These are phyloP conservation scores for Diaporthe helianthi DNA, from an alignment of 2,329 filamentous ascomycete species.

Conservation along the genomic window DNA sequence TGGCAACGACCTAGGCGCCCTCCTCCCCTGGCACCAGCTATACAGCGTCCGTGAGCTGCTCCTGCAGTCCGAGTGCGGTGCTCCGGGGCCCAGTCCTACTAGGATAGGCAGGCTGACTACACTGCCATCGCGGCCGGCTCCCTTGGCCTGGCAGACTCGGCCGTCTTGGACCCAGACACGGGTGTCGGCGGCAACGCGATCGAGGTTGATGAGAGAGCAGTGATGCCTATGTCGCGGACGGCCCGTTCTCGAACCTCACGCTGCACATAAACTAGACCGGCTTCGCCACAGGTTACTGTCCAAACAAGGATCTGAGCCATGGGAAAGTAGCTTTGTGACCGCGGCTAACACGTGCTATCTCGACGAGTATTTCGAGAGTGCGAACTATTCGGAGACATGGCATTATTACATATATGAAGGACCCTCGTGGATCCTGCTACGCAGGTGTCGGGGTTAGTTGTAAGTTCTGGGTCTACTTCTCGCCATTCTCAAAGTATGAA, in stretches of 20 bases:
- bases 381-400: slow-evolving; percentile 11
- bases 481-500: neutral
- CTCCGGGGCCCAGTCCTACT: slow-evolving; percentile 44
- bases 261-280: slow-evolving; percentile 16
- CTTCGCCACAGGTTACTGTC: slow-evolving; percentile 6
- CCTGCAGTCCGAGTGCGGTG: slow-evolving; percentile 44
- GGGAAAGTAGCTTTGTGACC: neutral
- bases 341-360: slow-evolving; percentile 15
- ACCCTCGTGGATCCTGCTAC: slow-evolving; percentile 15
- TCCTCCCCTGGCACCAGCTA: slow-evolving; percentile 47
- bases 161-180: slow-evolving; percentile 42
- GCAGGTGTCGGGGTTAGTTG: slow-evolving; percentile 6
- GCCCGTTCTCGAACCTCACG: slow-evolving; percentile 5
- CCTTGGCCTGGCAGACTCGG: slow-evolving; percentile 34
- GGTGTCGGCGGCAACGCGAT: slow-evolving; percentile 44
- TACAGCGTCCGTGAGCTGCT: slow-evolving; percentile 43
- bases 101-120: slow-evolving; percentile 39
- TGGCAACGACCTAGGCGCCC: slow-evolving; percentile 38
- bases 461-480: neutral
- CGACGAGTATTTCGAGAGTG: slow-evolving; percentile 19
- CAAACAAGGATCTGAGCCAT: slow-evolving; percentile 9
- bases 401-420: neutral
- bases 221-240: slow-evolving; percentile 43
- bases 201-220: slow-evolving; percentile 30
- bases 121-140: slow-evolving; percentile 36